Percentiles rank a stretch among this genome's conserved stretches.
phyloP scores from a whole-genome alignment of 768 basidiomycete genomes.

The Calvatia gigantea region DNA sequence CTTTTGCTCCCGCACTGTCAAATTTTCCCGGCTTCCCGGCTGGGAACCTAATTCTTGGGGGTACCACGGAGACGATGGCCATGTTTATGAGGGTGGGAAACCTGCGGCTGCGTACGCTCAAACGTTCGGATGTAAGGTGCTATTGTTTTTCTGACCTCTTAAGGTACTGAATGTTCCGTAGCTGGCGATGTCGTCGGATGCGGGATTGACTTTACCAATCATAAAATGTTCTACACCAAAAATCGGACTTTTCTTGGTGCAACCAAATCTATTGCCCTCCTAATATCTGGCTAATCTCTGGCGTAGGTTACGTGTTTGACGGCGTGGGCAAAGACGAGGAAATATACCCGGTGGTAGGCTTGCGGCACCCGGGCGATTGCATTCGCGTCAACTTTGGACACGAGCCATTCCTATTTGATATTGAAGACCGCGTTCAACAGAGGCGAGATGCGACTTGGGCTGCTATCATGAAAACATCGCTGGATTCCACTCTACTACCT shows the following conservation, averaged over 20 bases:
- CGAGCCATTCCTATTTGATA: slow-evolving; percentile 84
- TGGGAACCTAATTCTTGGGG: slow-evolving; percentile 89
- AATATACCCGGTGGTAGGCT: slow-evolving; percentile 84
- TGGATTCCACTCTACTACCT: slow-evolving; percentile 37
- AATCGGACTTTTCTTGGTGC: slow-evolving; percentile 74
- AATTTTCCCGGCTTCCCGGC: slow-evolving; percentile 75
- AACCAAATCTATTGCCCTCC: not conserved
- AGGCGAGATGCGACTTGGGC: slow-evolving; percentile 65
- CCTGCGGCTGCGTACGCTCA: slow-evolving; percentile 73
- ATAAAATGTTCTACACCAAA: slow-evolving; percentile 86
- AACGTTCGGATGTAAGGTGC: slow-evolving; percentile 69
- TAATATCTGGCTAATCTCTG: slow-evolving; percentile 9
- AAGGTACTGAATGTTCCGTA: slow-evolving; percentile 26
- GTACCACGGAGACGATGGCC: slow-evolving; percentile 90
- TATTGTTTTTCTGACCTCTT: not conserved
- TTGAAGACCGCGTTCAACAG: slow-evolving; percentile 80
- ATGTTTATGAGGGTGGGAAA: slow-evolving; percentile 69
- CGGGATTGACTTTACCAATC: slow-evolving; percentile 84
- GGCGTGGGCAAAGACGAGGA: slow-evolving; percentile 62
- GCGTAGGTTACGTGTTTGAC: slow-evolving; percentile 65
- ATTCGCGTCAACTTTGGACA: slow-evolving; percentile 88
- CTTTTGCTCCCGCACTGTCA: slow-evolving; percentile 63
- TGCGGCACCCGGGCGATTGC: slow-evolving; percentile 76
- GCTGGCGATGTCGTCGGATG: slow-evolving; percentile 90
- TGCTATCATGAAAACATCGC: slow-evolving; percentile 55